Conservation (phyloP, 257 asterid species). For the Solanum chiquidenum region DNA sequence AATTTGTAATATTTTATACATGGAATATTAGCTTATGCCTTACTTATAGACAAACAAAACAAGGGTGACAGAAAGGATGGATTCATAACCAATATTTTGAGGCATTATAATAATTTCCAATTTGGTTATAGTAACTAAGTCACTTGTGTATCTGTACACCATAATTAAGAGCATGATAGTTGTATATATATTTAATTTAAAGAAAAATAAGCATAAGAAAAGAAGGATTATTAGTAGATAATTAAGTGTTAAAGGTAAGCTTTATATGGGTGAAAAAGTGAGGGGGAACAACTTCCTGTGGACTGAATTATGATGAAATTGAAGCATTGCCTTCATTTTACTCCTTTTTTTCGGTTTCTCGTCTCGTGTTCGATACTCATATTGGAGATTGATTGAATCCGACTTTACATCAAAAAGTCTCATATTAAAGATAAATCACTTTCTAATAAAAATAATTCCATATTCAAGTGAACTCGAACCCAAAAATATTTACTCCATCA, state of each 20-base stretch:
- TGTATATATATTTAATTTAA: not conserved
- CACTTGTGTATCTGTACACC: not conserved
- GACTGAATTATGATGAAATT: not conserved
- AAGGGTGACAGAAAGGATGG: not conserved
- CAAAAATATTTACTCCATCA: too few relatives aligned
- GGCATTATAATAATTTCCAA: not conserved
- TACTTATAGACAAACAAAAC: not conserved
- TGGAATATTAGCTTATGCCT: not conserved
- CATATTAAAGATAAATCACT: accelerated
- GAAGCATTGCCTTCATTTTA: not conserved
- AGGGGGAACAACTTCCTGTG: not conserved
- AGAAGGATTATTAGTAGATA: not conserved
- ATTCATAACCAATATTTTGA: not conserved
- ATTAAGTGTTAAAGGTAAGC: not conserved
- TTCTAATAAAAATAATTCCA: accelerated
- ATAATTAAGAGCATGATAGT: not conserved
- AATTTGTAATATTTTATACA: not conserved
- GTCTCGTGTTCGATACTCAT: accelerated
- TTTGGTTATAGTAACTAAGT: not conserved
- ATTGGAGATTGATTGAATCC: accelerated
- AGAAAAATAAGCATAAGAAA: not conserved
- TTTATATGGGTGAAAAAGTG: not conserved
- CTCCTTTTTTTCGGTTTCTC: accelerated
- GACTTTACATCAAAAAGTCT: too few relatives aligned
- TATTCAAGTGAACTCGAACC: accelerated